Evolutionary conservation across 371 early-diverging fungal genomes (phyloP), one percentile per base, ranked within the genome.

Genomic region (Mortierella sp.): DNA sequence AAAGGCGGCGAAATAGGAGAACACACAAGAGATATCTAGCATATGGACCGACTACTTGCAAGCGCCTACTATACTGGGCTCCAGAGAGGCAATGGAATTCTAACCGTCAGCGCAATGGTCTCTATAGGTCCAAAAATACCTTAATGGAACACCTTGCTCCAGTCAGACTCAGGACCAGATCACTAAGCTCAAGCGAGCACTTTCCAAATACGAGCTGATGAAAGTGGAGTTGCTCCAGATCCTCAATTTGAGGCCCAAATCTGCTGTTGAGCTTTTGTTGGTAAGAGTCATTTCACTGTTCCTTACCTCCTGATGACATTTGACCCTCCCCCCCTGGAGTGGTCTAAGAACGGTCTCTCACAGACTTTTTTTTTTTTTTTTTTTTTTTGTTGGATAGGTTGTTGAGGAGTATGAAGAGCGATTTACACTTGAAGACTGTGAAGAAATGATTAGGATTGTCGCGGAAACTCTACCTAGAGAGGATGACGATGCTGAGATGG

Each of bases 341-440:
- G 50, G 5, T 50, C 3, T 50, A 14, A n/a, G 16, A 46, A 46
- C 46, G 11, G 16, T 46, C 4, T 56, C 26, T 52, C 7, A 18
- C 15, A 21, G 25, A 23, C 23, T 12, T 23, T 16, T 21, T 43
- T 37, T 46, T 25, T 46, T 44, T 26, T 2, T 29, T 18, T 19
- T 46, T 29, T 11, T 4, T 53, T 6, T 55, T 50, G 21, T 48
- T 48, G n/a, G n/a, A 23, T 68, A 79, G 80, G 60, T 73, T 7
- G 70, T 79, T 46, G 80, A 79, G 46, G 80, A 79, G 57, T 79
- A 69, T 48, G 80, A 79, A 56, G 69, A 73, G 51, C 73, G 80
- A 26, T 73, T 79, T 52, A 0, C 50, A 2, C 44, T 73, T 46
- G 62, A 62, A 0, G 63, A 69, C n/a, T 73, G 73, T 45, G 61